Evolutionary conservation across 2,329 filamentous ascomycete species (phyloP), one percentile per base, ranked within the genome.

Genomic region (Apiospora koreana): DNA sequence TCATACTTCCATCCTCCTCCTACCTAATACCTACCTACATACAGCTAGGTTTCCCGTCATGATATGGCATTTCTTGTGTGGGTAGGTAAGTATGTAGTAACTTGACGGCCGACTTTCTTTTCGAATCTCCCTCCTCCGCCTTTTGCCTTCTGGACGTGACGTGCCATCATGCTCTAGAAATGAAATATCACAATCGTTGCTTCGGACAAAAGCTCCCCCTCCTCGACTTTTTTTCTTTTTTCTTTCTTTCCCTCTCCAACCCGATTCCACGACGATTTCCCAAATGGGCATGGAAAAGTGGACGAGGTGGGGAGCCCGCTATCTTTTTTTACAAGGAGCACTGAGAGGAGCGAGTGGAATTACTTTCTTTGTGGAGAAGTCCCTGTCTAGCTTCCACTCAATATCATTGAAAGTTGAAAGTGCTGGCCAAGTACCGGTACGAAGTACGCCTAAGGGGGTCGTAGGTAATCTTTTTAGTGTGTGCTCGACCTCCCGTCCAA

Each of bases 271-370:
- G 65, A 67, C 42, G 45, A 67, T 67, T 67, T 67, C 65, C 65
- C 65, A 67, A 67, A 67, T 67, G 65, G 65, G n/a, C 16, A 43
- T 35, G 8, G n/a, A 46, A 67, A 67, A 67, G 65, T 67, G 65
- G 65, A 23, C 16, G n/a, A 23, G 65, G 65, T 67, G 65, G 65
- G 45, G 65, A 67, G 38, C 64, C 65, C 42, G 42, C 65, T 67
- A 67, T 46, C 54, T 62, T 62, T 62, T 62, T 58, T 38, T 35
- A 38, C 54, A 62, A 62, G 50, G 50, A n/a, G n/a, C n/a, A n/a
- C n/a, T n/a, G n/a, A 62, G 54, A 38, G 31, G 54, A 62, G 54
- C 18, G 16, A 21, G 54, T 62, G 54, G 54, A 62, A 62, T 62
- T 62, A 38, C 28, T 62, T 62, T 62, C 28, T 62, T 28, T 62